Evolutionary conservation across 345 rosid genomes (phyloP).

Genomic region (Rubroshorea leprosula): DNA sequence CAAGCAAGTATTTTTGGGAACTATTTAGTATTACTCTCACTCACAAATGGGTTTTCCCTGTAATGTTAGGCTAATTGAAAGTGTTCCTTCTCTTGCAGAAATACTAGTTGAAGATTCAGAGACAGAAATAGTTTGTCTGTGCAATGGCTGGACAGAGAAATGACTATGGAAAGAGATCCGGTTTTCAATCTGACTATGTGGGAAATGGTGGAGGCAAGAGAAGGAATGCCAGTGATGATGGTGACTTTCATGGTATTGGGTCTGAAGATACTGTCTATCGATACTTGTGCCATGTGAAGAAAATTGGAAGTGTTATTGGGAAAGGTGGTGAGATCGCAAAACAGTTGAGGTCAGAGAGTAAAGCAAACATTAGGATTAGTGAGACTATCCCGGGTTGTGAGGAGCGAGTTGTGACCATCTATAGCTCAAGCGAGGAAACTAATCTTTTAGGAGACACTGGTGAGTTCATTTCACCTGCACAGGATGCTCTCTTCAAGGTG

Average conservation of each 20-base stretch:
- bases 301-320: constrained; percentile 61
- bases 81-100: too few species aligned
- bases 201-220: constrained; percentile 52
- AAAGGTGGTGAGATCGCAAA: constrained; percentile 63
- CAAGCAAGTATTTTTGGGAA: too few species aligned
- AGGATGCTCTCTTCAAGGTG: constrained; percentile 61
- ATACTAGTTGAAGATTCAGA: too few species aligned
- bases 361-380: constrained; percentile 46
- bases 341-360: constrained; percentile 51
- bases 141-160: constrained; percentile 37
- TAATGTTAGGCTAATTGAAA: too few species aligned
- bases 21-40: too few species aligned
- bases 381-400: constrained; percentile 50
- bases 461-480: constrained; percentile 47
- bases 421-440: constrained; percentile 49
- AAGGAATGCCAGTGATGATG: constrained; percentile 35
- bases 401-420: constrained; percentile 56
- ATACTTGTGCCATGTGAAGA: constrained; percentile 49
- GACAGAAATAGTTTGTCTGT: too few species aligned
- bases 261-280: constrained; percentile 53
- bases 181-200: constrained; percentile 37
- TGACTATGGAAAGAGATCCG: constrained; percentile 38
- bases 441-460: constrained; percentile 41
- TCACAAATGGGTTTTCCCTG: too few species aligned
- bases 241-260: constrained; percentile 39